These are phyloP conservation scores for Cornus kousa DNA, from an alignment of 148 eudicot genomes.

Conservation along the genomic window DNA sequence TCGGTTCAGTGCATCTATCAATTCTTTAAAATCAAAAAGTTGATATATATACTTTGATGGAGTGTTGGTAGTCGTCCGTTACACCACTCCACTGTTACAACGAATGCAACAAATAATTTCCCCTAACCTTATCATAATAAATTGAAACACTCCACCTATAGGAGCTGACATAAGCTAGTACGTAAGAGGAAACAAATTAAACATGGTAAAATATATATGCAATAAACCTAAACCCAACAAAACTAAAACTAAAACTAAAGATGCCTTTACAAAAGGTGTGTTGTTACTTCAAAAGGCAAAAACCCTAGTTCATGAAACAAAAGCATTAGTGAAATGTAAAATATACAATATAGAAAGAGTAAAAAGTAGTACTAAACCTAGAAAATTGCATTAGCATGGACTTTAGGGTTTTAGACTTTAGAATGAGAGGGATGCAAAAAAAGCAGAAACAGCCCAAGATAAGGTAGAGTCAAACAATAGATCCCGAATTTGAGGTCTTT, in stretches of 20 bases:
- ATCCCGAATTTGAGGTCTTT: constrained; percentile 14
- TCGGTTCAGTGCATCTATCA: too few relatives aligned
- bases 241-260: constrained; percentile 3
- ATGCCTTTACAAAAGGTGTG: constrained; percentile 13
- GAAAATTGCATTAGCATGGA: constrained; percentile 10
- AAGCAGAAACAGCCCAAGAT: not conserved
- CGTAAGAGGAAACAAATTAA: constrained; percentile 5
- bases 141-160: not conserved
- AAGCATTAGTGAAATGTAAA: not conserved
- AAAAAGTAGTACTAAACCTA: not conserved
- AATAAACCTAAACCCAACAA: constrained; percentile 13
- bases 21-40: too few relatives aligned
- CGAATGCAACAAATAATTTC: too few relatives aligned
- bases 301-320: not conserved
- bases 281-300: constrained; percentile 5
- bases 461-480: constrained; percentile 12
- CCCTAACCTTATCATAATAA: not conserved
- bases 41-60: too few relatives aligned
- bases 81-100: too few relatives aligned
- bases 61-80: too few relatives aligned
- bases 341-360: not conserved
- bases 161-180: constrained; percentile 10
- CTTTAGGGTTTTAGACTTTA: constrained; percentile 13
- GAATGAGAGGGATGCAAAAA: not conserved
- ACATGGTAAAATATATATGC: not conserved